Conservation (phyloP, 805 yeast species). For the Hanseniaspora lachancei region DNA sequence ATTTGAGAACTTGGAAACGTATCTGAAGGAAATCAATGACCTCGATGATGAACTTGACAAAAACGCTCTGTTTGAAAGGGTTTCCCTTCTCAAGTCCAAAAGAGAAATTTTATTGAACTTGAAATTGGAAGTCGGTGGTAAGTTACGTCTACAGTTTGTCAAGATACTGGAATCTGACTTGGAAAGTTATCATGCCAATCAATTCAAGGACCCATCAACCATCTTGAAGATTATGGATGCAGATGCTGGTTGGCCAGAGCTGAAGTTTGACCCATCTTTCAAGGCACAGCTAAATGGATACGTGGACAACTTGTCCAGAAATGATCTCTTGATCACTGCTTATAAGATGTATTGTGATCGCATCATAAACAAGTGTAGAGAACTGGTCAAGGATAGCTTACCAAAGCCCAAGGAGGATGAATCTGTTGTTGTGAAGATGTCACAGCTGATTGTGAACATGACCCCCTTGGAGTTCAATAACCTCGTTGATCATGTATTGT, state of each 20-base stretch:
- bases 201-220: constrained; percentile 22
- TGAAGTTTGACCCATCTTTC: constrained; percentile 31
- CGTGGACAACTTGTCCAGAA: constrained; percentile 44
- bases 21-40: constrained; percentile 45
- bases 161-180: constrained; percentile 49
- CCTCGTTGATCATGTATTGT: constrained; percentile 49
- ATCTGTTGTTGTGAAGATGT: constrained; percentile 22
- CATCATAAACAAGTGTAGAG: constrained; percentile 58
- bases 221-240: constrained; percentile 37
- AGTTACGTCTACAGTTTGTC: constrained; percentile 48
- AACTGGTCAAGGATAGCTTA: constrained; percentile 49
- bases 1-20: constrained; percentile 20
- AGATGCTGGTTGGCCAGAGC: constrained; percentile 27
- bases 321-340: constrained; percentile 50
- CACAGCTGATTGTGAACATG: constrained; percentile 45
- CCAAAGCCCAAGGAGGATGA: constrained; percentile 32
- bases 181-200: constrained; percentile 39
- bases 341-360: constrained; percentile 53
- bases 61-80: constrained; percentile 23
- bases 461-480: constrained; percentile 62
- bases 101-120: constrained; percentile 42
- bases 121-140: constrained; percentile 53
- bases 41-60: constrained; percentile 34
- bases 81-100: constrained; percentile 27
- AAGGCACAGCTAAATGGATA: constrained; percentile 34